Conservation (phyloP, 345 rosid species). For the Hevea brasiliensis region DNA sequence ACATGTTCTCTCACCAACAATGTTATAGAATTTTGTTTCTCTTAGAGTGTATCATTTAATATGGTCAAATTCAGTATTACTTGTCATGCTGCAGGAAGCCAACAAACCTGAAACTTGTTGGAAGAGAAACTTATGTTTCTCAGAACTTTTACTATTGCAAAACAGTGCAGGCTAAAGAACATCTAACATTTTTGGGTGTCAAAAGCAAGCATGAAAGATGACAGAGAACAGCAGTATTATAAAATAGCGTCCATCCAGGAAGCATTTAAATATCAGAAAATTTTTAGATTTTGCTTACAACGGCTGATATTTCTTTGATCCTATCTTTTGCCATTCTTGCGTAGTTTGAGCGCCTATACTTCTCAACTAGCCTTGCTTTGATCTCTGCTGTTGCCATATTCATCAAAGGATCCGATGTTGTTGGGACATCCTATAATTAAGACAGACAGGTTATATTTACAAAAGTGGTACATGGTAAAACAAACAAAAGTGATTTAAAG, state of each 20-base stretch:
- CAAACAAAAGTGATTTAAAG: background rate
- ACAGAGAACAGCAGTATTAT: background rate
- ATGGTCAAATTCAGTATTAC: background rate
- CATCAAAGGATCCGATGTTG: constrained; percentile 66
- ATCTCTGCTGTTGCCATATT: constrained; percentile 71
- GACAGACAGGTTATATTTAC: background rate
- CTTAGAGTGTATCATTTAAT: background rate
- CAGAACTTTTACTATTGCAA: background rate
- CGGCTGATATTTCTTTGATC: constrained; percentile 54
- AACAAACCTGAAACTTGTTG: background rate
- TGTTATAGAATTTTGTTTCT: background rate
- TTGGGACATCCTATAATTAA: constrained; percentile 55
- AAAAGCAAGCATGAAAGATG: background rate
- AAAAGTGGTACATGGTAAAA: background rate
- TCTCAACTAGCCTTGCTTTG: constrained; percentile 71
- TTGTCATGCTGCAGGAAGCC: background rate
- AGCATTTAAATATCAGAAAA: background rate
- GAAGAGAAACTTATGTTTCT: background rate
- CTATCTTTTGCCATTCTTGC: constrained; percentile 50
- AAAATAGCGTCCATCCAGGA: background rate
- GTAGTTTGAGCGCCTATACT: constrained; percentile 60
- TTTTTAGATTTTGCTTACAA: constrained; percentile 43
- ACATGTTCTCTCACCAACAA: background rate
- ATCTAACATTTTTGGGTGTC: background rate
- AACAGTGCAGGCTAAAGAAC: background rate